Evolutionary conservation across 192 early-diverging fungal genomes (phyloP).

Genomic region (Kappamyces sp.): DNA sequence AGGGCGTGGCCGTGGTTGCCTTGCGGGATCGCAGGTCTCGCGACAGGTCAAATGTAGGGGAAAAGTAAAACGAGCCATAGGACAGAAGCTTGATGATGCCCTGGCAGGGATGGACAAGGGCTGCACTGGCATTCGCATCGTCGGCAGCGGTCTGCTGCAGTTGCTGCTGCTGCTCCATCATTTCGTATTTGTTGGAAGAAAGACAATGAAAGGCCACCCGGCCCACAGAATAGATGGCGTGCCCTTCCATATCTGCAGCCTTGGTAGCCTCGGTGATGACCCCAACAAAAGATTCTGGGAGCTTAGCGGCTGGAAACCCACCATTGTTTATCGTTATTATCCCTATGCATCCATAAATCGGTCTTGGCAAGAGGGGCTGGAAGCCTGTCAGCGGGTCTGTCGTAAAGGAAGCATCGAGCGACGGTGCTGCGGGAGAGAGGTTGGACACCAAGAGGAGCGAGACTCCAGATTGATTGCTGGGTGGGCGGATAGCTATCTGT

Average conservation of each 20-base stretch:
- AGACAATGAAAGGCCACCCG: constrained; percentile 77
- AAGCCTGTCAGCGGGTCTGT: neutral
- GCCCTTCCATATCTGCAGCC: constrained; percentile 39
- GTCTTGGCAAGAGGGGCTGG: constrained; percentile 15
- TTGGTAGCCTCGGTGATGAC: constrained; percentile 33
- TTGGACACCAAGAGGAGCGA: too few species aligned
- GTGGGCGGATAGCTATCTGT: too few species aligned
- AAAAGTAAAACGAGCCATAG: constrained; percentile 90
- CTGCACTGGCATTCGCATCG: constrained; percentile 13
- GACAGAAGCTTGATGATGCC: constrained; percentile 72
- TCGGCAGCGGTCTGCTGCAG: neutral
- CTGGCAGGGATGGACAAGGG: constrained; percentile 64
- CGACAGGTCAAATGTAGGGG: constrained; percentile 82
- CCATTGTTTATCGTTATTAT: constrained; percentile 26
- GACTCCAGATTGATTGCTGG: too few species aligned
- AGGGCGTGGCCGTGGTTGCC: constrained; percentile 21
- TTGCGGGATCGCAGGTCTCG: constrained; percentile 64
- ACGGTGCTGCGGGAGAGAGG: too few species aligned
- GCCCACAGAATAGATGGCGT: constrained; percentile 64
- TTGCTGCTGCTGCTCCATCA: neutral
- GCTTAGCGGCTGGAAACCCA: constrained; percentile 5
- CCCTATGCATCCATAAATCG: constrained; percentile 35
- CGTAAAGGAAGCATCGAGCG: too few species aligned
- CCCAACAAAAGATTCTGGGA: constrained; percentile 36
- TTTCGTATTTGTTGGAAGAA: constrained; percentile 65